phyloP scores from a whole-genome alignment of 2,329 filamentous ascomycete species.

The Arthrocladium fulminans region DNA sequence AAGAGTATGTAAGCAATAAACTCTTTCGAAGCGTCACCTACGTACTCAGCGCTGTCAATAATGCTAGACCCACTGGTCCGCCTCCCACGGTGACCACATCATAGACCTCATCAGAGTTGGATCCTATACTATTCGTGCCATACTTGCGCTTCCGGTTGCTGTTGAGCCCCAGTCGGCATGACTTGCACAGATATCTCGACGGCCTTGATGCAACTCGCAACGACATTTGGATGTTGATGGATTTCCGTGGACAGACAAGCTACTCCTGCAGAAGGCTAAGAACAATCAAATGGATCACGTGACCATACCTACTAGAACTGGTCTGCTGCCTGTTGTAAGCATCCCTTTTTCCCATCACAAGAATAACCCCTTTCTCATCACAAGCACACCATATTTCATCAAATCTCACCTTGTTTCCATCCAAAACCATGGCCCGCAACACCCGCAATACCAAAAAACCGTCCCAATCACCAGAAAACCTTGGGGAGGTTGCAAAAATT shows the following conservation, averaged over 20 bases:
- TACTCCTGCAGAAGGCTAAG: background rate
- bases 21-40: conserved; percentile 9
- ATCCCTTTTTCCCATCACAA: too few relatives aligned
- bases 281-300: too few relatives aligned
- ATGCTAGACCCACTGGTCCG: conserved; percentile 78
- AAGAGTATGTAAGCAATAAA: conserved; percentile 10
- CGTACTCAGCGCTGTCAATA: conserved; percentile 67
- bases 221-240: conserved; percentile 5
- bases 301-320: too few relatives aligned
- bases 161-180: background rate
- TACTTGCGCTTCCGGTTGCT: background rate
- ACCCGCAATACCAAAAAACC: too few relatives aligned
- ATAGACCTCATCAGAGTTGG: conserved; percentile 57
- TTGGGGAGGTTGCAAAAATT: too few relatives aligned
- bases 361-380: too few relatives aligned
- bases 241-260: too few relatives aligned
- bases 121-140: conserved; percentile 5
- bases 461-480: too few relatives aligned
- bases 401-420: too few relatives aligned
- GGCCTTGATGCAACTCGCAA: conserved; percentile 1
- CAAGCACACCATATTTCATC: too few relatives aligned
- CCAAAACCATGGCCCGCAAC: too few relatives aligned
- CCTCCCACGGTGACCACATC: conserved; percentile 89
- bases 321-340: too few relatives aligned
- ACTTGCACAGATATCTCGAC: conserved; percentile 7